Percentiles rank a stretch among this genome's conserved stretches.
phyloP scores from a whole-genome alignment of 106 monocot species.

The Phalaenopsis aphrodite region DNA sequence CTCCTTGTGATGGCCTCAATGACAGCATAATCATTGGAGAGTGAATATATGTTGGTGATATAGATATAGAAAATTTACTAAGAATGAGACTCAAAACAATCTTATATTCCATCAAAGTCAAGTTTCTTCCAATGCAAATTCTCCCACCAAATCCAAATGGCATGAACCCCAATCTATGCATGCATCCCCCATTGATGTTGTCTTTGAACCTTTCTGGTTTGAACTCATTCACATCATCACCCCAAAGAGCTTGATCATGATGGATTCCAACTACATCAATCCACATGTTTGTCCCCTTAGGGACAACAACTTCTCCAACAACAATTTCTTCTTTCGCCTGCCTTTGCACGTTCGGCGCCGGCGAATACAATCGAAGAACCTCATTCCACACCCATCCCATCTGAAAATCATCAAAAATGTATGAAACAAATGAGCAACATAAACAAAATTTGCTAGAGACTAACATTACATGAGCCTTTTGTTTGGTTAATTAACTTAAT shows the following conservation, averaged over 20 bases:
- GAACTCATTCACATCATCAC: slow-evolving; percentile 65
- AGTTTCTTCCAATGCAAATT: slow-evolving; percentile 62
- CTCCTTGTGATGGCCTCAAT: slow-evolving; percentile 47
- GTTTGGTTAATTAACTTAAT: no score
- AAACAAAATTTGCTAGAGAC: no score
- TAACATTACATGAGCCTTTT: no score
- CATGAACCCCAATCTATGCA: slow-evolving; percentile 60
- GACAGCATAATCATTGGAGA: slow-evolving; percentile 42
- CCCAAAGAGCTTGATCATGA: slow-evolving; percentile 65
- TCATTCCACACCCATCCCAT: slow-evolving; percentile 76
- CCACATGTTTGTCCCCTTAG: slow-evolving; percentile 79
- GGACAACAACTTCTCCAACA: slow-evolving; percentile 29
- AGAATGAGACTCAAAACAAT: slow-evolving; percentile 51
- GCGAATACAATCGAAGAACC: slow-evolving; percentile 51
- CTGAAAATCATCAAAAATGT: slow-evolving; percentile 15
- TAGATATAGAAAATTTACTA: slow-evolving; percentile 22
- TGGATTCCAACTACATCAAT: slow-evolving; percentile 63
- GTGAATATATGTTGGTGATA: slow-evolving; percentile 50
- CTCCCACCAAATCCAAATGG: slow-evolving; percentile 72
- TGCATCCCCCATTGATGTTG: slow-evolving; percentile 38
- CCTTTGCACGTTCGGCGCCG: slow-evolving; percentile 58
- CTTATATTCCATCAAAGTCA: slow-evolving; percentile 57
- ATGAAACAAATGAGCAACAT: no score
- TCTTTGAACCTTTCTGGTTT: slow-evolving; percentile 64
- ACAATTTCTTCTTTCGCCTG: slow-evolving; percentile 52